Conservation (phyloP, 1,284 basidiomycete genomes). For the Agaricales sp. region DNA sequence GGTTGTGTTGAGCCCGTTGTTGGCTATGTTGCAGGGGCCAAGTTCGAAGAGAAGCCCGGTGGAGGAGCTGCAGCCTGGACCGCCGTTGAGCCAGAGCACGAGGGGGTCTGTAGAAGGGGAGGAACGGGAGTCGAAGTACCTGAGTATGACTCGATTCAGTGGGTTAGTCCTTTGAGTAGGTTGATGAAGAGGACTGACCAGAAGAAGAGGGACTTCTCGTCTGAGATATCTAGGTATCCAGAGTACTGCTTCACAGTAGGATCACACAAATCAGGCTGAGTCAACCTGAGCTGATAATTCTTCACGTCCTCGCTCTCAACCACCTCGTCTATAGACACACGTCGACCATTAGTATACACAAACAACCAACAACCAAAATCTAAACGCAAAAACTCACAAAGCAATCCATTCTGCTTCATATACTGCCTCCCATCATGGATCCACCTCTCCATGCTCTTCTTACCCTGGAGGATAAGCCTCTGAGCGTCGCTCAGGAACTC, state of each 20-base stretch:
- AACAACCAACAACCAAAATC: background rate
- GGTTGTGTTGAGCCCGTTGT: slow-evolving; percentile 62
- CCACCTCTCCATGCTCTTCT: slow-evolving; percentile 44
- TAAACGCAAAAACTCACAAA: slow-evolving; percentile 33
- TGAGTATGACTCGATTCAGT: slow-evolving; percentile 15
- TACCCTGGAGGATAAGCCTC: slow-evolving; percentile 29
- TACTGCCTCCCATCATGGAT: slow-evolving; percentile 49
- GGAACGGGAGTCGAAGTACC: slow-evolving; percentile 12
- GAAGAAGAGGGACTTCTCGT: slow-evolving; percentile 83
- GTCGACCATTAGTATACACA: slow-evolving; percentile 7
- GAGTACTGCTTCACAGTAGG: slow-evolving; percentile 77
- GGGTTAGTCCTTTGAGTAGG: background rate
- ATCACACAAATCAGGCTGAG: slow-evolving; percentile 73
- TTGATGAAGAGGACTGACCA: slow-evolving; percentile 39
- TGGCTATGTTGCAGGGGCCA: slow-evolving; percentile 69
- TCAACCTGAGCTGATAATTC: slow-evolving; percentile 62
- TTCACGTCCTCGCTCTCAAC: slow-evolving; percentile 62
- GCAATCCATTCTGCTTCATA: slow-evolving; percentile 50
- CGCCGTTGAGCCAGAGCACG: slow-evolving; percentile 55
- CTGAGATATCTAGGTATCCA: slow-evolving; percentile 83
- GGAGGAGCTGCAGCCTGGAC: slow-evolving; percentile 71
- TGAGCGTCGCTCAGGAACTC: slow-evolving; percentile 27
- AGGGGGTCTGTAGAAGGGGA: background rate
- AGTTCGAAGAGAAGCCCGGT: slow-evolving; percentile 81
- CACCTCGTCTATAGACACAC: slow-evolving; percentile 7